Conservation (phyloP, 2,329 filamentous ascomycete genomes). For the Cercospora canescens region DNA sequence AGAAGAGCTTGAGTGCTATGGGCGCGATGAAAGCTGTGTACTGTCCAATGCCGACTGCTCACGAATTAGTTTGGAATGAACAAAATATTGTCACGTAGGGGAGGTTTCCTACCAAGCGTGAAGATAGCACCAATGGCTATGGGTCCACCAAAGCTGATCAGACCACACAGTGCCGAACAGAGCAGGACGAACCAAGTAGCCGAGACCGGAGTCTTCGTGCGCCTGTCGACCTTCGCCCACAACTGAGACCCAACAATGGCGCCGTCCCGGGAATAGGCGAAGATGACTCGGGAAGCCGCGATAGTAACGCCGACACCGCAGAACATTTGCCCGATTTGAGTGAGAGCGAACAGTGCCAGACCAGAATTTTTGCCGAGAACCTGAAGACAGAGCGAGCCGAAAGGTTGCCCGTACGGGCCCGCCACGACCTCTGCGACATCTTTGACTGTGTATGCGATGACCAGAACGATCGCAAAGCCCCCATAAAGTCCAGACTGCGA, state of each 20-base stretch:
- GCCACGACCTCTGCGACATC: slow-evolving; percentile 34
- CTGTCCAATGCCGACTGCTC: slow-evolving; percentile 17
- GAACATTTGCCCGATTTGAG: slow-evolving; percentile 36
- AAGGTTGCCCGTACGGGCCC: slow-evolving; percentile 35
- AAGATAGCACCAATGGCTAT: slow-evolving; percentile 37
- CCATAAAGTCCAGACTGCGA: slow-evolving; percentile 31
- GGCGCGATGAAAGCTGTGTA: slow-evolving; percentile 32
- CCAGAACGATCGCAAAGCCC: slow-evolving; percentile 33
- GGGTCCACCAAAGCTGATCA: slow-evolving; percentile 34
- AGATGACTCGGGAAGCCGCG: slow-evolving; percentile 32
- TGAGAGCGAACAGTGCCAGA: slow-evolving; percentile 36
- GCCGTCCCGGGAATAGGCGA: slow-evolving; percentile 36
- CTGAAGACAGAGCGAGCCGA: slow-evolving; percentile 35
- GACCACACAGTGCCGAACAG: slow-evolving; percentile 29
- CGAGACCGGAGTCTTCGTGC: slow-evolving; percentile 35
- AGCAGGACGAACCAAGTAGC: slow-evolving; percentile 35
- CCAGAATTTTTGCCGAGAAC: slow-evolving; percentile 33
- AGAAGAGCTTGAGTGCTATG: slow-evolving; percentile 33
- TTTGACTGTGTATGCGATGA: slow-evolving; percentile 36
- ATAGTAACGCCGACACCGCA: slow-evolving; percentile 36
- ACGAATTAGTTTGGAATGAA: neutral
- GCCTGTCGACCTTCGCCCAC: slow-evolving; percentile 32
- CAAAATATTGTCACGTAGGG: neutral
- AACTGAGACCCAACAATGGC: slow-evolving; percentile 31
- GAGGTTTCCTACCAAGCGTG: slow-evolving; percentile 28